Percentiles rank a stretch among this genome's conserved stretches.
Evolutionary conservation across 2,329 filamentous ascomycete genomes (phyloP).

Genomic region (Diaporthe sp.): DNA sequence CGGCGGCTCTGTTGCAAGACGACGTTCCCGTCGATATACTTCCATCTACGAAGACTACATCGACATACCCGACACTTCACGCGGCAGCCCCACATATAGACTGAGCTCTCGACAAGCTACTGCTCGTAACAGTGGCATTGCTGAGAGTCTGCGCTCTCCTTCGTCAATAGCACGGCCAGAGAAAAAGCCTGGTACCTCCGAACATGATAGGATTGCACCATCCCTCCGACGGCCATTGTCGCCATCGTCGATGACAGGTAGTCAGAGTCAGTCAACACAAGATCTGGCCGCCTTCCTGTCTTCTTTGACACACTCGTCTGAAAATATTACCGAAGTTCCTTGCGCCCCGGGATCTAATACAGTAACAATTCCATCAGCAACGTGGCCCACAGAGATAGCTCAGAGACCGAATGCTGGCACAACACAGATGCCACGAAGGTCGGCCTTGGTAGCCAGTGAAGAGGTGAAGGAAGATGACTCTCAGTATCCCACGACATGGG

Average conservation of each 20-base stretch:
- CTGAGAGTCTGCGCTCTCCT: neutral
- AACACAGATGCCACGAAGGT: neutral
- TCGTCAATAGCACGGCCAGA: neutral
- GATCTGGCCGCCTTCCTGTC: neutral
- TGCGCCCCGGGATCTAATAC: neutral
- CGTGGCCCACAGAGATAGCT: rapidly evolving
- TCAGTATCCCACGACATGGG: neutral
- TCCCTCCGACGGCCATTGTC: neutral
- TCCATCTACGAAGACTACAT: too few relatives aligned
- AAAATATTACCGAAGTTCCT: neutral
- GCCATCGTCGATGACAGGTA: neutral
- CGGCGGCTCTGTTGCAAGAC: too few relatives aligned
- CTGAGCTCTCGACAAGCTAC: too few relatives aligned
- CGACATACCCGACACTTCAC: too few relatives aligned
- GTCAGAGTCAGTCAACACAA: neutral
- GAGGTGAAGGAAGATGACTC: neutral
- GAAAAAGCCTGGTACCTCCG: neutral
- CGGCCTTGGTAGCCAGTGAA: too few relatives aligned
- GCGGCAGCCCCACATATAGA: too few relatives aligned
- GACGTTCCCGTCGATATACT: too few relatives aligned
- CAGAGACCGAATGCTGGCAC: neutral
- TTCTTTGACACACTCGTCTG: neutral
- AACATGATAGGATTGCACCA: neutral
- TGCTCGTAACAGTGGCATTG: neutral
- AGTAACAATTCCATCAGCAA: neutral